Evolutionary conservation across 768 basidiomycete genomes (phyloP).

Genomic region (Lactarius akahatsu): DNA sequence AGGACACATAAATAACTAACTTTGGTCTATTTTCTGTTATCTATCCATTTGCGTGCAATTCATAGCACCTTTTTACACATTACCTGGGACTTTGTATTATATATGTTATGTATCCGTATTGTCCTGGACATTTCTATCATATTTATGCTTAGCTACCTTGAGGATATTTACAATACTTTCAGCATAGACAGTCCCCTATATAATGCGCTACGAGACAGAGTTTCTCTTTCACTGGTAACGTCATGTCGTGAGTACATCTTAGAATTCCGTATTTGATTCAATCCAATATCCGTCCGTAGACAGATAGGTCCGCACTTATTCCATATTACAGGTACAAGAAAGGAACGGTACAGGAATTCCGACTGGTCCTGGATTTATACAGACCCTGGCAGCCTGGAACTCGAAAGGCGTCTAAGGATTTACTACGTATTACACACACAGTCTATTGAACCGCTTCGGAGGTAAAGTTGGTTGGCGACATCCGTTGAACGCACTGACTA

Average conservation of each 20-base stretch:
- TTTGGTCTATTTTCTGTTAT: background rate
- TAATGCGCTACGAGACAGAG: no score
- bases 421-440: background rate
- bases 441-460: background rate
- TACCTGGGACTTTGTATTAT: background rate
- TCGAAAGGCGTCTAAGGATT: background rate
- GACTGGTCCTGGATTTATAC: background rate
- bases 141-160: background rate
- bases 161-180: background rate
- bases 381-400: background rate
- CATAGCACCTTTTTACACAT: background rate
- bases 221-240: background rate
- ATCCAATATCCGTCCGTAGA: background rate
- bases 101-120: background rate
- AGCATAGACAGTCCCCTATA: background rate
- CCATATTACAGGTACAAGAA: background rate
- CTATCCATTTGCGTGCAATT: background rate
- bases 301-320: background rate
- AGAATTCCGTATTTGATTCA: background rate
- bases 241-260: background rate
- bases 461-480: background rate
- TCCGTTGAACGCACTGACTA: background rate
- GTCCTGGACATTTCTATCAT: background rate
- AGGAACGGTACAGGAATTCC: background rate
- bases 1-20: slow-evolving; percentile 7